These are phyloP conservation scores for Sordariomycetes sp. DNA, from an alignment of 2,329 filamentous ascomycete species.

Conservation along the genomic window DNA sequence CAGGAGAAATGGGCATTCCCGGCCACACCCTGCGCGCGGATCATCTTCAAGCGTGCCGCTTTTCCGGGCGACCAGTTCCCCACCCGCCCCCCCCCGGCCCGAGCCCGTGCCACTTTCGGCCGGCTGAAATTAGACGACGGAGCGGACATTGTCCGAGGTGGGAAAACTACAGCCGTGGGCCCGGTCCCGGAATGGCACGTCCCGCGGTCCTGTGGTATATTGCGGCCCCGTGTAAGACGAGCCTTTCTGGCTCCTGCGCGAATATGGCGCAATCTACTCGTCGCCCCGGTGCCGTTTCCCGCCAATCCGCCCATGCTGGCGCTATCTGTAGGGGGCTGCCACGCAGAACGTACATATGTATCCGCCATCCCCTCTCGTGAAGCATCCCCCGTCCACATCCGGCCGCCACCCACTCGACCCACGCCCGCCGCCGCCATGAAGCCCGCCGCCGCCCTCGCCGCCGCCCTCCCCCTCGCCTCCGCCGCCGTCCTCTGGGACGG, in stretches of 20 bases:
- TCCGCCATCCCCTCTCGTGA: not conserved
- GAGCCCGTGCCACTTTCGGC: not conserved
- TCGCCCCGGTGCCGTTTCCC: not conserved
- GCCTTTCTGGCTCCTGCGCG: not conserved
- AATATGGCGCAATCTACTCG: not conserved
- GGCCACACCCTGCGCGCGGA: too few relatives aligned
- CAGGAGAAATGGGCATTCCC: too few relatives aligned
- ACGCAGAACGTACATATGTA: not conserved
- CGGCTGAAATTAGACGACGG: not conserved
- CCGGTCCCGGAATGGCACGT: not conserved
- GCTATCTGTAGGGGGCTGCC: not conserved
- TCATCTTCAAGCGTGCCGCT: too few relatives aligned
- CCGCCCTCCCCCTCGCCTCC: conserved; percentile 4
- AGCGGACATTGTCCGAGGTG: not conserved
- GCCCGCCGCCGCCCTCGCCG: conserved; percentile 1
- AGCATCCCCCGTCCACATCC: not conserved
- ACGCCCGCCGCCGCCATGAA: not conserved
- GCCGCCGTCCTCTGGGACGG: conserved; percentile 45
- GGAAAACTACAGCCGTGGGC: not conserved
- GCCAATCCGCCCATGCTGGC: not conserved
- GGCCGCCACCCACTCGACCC: not conserved
- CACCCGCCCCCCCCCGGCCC: too few relatives aligned
- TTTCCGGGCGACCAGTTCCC: too few relatives aligned
- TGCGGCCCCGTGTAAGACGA: not conserved
- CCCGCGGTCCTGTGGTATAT: not conserved